phyloP scores from a whole-genome alignment of 805 yeast species.

The Ogataea zsoltii region DNA sequence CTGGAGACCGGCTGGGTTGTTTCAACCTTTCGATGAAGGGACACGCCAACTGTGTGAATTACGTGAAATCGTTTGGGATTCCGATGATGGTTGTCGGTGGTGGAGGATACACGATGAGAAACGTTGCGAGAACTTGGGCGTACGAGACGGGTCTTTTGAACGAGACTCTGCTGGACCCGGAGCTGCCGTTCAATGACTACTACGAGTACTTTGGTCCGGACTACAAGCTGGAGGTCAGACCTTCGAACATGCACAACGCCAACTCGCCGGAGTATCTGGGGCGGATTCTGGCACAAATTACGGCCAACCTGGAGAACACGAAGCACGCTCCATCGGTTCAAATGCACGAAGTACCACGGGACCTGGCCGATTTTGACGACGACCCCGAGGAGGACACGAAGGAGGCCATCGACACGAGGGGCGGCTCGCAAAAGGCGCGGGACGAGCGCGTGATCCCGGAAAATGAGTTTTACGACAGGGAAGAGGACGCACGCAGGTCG shows the following conservation, averaged over 20 bases:
- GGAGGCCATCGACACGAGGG: constrained; percentile 82
- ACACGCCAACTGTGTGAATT: constrained; percentile 94
- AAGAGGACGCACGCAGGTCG: constrained; percentile 42
- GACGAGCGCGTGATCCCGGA: constrained; percentile 71
- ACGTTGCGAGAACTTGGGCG: constrained; percentile 94
- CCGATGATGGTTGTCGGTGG: constrained; percentile 96
- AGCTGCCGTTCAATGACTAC: constrained; percentile 90
- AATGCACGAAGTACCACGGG: constrained; percentile 84
- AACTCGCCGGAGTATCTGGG: constrained; percentile 90
- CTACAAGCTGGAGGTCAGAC: constrained; percentile 90
- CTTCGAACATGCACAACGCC: constrained; percentile 95
- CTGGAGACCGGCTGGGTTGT: constrained; percentile 94
- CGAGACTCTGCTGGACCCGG: constrained; percentile 72
- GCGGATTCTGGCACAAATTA: constrained; percentile 75
- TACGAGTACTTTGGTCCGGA: constrained; percentile 98
- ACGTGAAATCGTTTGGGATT: constrained; percentile 78
- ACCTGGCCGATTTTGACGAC: constrained; percentile 83
- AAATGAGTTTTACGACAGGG: constrained; percentile 76
- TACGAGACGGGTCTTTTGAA: constrained; percentile 89
- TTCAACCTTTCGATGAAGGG: constrained; percentile 92
- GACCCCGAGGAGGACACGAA: constrained; percentile 76
- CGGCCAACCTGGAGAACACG: constrained; percentile 81
- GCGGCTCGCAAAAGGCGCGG: constrained; percentile 85
- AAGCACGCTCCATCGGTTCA: constrained; percentile 97
- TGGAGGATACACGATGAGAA: constrained; percentile 97